phyloP scores from a whole-genome alignment of 148 eudicot genomes.

The Amaranthus hypochondriacus region DNA sequence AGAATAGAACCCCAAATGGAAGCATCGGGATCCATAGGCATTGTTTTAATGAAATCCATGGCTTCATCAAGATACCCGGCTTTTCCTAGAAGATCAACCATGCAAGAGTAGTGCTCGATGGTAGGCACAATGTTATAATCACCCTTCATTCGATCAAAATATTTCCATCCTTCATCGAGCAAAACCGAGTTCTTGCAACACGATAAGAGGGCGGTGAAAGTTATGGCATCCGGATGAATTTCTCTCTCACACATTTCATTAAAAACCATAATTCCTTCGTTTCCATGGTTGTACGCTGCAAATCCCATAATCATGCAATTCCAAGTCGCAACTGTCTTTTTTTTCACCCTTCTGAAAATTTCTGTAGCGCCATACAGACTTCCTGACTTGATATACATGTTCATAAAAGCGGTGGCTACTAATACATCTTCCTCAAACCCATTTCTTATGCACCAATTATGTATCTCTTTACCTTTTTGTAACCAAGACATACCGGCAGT shows the following conservation, averaged over 20 bases:
- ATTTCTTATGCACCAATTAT: conserved; percentile 38
- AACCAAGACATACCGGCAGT: conserved; percentile 53
- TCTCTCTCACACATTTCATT: conserved; percentile 34
- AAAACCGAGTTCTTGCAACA: conserved; percentile 56
- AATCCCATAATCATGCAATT: conserved; percentile 66
- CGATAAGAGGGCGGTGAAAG: conserved; percentile 55
- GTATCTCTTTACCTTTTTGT: conserved; percentile 54
- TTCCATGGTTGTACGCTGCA: conserved; percentile 41
- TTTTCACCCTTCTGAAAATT: conserved; percentile 30
- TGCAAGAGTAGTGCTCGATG: conserved; percentile 64
- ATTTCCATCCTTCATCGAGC: conserved; percentile 54
- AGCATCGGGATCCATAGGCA: conserved; percentile 52
- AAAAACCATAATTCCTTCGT: conserved; percentile 42
- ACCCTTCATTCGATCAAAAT: conserved; percentile 49
- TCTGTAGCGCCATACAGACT: conserved; percentile 37
- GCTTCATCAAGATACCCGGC: conserved; percentile 68
- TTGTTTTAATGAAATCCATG: conserved; percentile 47
- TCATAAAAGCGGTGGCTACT: conserved; percentile 51
- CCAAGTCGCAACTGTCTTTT: conserved; percentile 46
- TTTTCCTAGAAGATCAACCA: conserved; percentile 76
- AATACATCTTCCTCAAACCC: conserved; percentile 32
- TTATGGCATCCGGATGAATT: conserved; percentile 46
- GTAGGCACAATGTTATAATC: conserved; percentile 40
- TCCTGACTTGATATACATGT: conserved; percentile 62
- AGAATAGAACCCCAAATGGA: conserved; percentile 59